Evolutionary conservation across 2,329 filamentous ascomycete genomes (phyloP), one percentile per base, ranked within the genome.

Genomic region (Sarocladiaceae sp.): DNA sequence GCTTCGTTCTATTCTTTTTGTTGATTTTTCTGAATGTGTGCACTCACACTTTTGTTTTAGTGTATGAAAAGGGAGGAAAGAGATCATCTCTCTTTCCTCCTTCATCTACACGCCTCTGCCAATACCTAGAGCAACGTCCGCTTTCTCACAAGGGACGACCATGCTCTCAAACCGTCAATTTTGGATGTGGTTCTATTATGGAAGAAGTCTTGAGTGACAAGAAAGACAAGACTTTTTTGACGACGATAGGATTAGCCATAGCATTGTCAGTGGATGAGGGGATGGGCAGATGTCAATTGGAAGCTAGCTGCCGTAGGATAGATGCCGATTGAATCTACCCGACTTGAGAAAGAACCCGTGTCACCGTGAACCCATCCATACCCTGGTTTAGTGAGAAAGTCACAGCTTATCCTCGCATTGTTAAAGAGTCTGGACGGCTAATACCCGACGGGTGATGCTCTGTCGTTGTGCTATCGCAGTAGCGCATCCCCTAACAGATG

Each of bases 311-410:
- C 53, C 37, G 36, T 36, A 63, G 66, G 62, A 66, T 78, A 78
- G 76, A 77, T 53, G 74, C 72, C 75, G 62, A 60, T 76, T 75
- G 76, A 79, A 78, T 76, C 74, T 76, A 76, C 71, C 66, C 22
- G n/a, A 37, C 4, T 15, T 33, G 26, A 31, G 44, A 20, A 33
- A 20, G n/a, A n/a, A n/a, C n/a, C n/a, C n/a, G n/a, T n/a, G n/a
- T n/a, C n/a, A n/a, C n/a, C n/a, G n/a, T 23, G 17, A 6, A 8
- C 37, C 13, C n/a, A 8, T n/a, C n/a, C n/a, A n/a, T n/a, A n/a
- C n/a, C n/a, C n/a, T n/a, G n/a, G n/a, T n/a, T n/a, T n/a, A n/a
- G n/a, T n/a, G n/a, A n/a, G n/a, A n/a, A n/a, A n/a, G n/a, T n/a
- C n/a, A n/a, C n/a, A n/a, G n/a, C n/a, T n/a, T n/a, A n/a, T n/a